phyloP scores from a whole-genome alignment of 2,329 filamentous ascomycete genomes.

The Colletotrichum tropicicola region DNA sequence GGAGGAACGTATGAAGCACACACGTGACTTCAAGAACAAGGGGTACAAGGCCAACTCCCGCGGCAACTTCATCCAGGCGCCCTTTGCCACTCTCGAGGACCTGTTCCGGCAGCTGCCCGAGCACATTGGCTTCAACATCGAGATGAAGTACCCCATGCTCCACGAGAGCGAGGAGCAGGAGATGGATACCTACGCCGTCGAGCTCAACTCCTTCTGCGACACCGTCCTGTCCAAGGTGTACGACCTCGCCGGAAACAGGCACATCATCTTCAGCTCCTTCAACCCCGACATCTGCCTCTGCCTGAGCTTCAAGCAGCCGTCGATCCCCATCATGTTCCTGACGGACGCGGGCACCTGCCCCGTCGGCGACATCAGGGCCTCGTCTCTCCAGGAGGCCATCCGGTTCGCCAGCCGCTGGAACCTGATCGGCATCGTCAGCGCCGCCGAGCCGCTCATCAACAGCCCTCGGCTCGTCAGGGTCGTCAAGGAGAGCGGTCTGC shows the following conservation, averaged over 20 bases:
- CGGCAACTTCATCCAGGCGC: slow-evolving; percentile 93
- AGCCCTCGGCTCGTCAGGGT: slow-evolving; percentile 90
- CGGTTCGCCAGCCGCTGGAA: slow-evolving; percentile 97
- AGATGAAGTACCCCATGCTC: slow-evolving; percentile 99
- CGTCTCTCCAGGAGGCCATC: slow-evolving; percentile 92
- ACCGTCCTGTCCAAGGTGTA: slow-evolving; percentile 92
- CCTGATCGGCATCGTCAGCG: slow-evolving; percentile 86
- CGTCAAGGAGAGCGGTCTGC: slow-evolving; percentile 91
- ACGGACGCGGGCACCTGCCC: slow-evolving; percentile 85
- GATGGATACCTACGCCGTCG: slow-evolving; percentile 96
- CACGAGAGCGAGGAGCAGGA: slow-evolving; percentile 94
- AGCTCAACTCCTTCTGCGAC: slow-evolving; percentile 96
- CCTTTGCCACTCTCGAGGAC: slow-evolving; percentile 94
- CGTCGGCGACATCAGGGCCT: slow-evolving; percentile 90
- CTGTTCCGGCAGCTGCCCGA: slow-evolving; percentile 87
- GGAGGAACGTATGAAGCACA: slow-evolving; percentile 95
- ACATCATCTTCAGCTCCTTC: slow-evolving; percentile 97
- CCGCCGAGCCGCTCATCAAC: slow-evolving; percentile 88
- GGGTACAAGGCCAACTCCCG: slow-evolving; percentile 96
- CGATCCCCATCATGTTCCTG: slow-evolving; percentile 93
- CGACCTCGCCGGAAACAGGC: slow-evolving; percentile 81
- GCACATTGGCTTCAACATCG: slow-evolving; percentile 94
- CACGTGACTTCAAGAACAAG: slow-evolving; percentile 91
- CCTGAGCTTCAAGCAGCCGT: slow-evolving; percentile 95
- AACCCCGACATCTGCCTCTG: slow-evolving; percentile 97